A percentile compares a stretch with the other conserved stretches of the same genome.
These are phyloP conservation scores for Angomonas ambiguus DNA, from an alignment of 208 protist species.

Conservation along the genomic window DNA sequence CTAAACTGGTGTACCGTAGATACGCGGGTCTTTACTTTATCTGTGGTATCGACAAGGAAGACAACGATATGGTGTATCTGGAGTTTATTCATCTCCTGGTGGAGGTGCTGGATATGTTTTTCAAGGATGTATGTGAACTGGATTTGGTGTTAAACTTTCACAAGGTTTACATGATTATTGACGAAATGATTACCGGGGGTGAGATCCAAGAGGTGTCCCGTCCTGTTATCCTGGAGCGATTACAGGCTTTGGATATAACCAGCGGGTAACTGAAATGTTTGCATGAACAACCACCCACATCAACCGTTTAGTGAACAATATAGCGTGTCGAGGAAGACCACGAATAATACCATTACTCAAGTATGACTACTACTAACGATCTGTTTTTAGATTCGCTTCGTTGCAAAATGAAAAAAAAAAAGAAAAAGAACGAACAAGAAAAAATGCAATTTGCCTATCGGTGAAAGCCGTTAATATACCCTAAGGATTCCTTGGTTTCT, in stretches of 20 bases:
- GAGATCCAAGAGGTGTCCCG: conserved; percentile 98
- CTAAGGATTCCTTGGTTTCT: not conserved
- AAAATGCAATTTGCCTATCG: no score
- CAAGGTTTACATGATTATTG: conserved; percentile 98
- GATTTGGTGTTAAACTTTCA: conserved; percentile 99
- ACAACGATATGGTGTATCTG: conserved; percentile 98
- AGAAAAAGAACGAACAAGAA: no score
- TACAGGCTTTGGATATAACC: conserved; percentile 91
- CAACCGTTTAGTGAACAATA: no score
- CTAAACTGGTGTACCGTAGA: conserved; percentile 97
- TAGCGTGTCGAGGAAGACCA: no score
- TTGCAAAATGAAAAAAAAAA: not conserved
- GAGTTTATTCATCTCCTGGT: conserved; percentile 99
- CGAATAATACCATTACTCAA: not conserved
- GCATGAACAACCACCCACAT: no score
- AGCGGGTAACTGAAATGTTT: conserved; percentile 44
- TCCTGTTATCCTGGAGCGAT: conserved; percentile 85
- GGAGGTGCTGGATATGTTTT: conserved; percentile 98
- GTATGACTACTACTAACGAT: no score
- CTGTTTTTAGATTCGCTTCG: not conserved
- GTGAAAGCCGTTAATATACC: not conserved
- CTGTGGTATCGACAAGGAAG: conserved; percentile 95
- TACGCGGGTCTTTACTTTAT: conserved; percentile 99
- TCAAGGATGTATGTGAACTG: conserved; percentile 99
- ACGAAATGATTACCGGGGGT: conserved; percentile 98